A percentile compares a stretch with the other conserved stretches of the same genome.
Evolutionary conservation across 2,329 filamentous ascomycete genomes (phyloP).

Genomic region (Fusarium poae): DNA sequence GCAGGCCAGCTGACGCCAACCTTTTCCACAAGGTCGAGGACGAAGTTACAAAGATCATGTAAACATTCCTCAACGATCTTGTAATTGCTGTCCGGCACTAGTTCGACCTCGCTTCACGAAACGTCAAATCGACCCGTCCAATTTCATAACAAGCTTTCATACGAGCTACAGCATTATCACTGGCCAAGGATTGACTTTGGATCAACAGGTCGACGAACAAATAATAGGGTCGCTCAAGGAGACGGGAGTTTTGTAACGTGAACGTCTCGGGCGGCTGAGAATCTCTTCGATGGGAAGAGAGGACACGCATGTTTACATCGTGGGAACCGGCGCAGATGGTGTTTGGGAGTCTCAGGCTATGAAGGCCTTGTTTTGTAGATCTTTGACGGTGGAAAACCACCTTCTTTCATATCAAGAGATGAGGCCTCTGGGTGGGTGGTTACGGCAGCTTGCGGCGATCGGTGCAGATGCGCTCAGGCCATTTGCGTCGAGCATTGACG

Average conservation of each 20-base stretch:
- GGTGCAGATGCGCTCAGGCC: slow-evolving; percentile 14
- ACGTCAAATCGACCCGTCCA: slow-evolving; percentile 39
- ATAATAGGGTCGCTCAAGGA: slow-evolving; percentile 49
- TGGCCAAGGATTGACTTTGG: slow-evolving; percentile 50
- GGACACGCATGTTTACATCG: slow-evolving; percentile 49
- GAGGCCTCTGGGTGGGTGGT: slow-evolving; percentile 37
- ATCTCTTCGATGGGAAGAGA: slow-evolving; percentile 55
- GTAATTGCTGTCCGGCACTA: slow-evolving; percentile 39
- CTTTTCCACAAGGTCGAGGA: slow-evolving; percentile 78
- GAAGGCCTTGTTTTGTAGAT: slow-evolving; percentile 56
- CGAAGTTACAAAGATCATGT: slow-evolving; percentile 92
- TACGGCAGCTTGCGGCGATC: slow-evolving; percentile 22
- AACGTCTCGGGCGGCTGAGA: slow-evolving; percentile 51
- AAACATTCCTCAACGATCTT: slow-evolving; percentile 53
- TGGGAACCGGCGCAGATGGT: slow-evolving; percentile 47
- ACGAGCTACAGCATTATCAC: slow-evolving; percentile 20
- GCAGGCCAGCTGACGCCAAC: slow-evolving; percentile 51
- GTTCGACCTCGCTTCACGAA: slow-evolving; percentile 33
- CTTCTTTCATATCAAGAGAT: slow-evolving; percentile 59
- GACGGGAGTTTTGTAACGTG: slow-evolving; percentile 50
- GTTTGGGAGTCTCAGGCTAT: slow-evolving; percentile 52
- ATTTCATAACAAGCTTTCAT: slow-evolving; percentile 21
- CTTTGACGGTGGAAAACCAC: slow-evolving; percentile 62
- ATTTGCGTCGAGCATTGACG: slow-evolving; percentile 9
- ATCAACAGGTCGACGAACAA: slow-evolving; percentile 48